Percentiles rank a stretch among this genome's conserved stretches.
Evolutionary conservation across 768 basidiomycete genomes (phyloP).

Genomic region (Cystofilobasidium ferigula): DNA sequence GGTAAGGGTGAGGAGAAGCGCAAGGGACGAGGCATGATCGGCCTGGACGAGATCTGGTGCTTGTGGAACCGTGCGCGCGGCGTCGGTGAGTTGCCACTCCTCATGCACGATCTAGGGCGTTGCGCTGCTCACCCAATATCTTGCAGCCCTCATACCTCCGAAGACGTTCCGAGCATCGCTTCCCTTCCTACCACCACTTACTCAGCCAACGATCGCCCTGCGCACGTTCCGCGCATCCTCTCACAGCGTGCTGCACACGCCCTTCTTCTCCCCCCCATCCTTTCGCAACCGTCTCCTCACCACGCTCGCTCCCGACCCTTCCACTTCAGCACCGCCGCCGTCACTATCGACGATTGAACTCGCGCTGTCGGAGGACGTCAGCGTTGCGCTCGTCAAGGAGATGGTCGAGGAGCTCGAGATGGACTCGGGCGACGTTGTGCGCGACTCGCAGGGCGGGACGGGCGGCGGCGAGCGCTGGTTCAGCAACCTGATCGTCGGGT

Average conservation of each 20-base stretch:
- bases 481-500: slow-evolving; percentile 33
- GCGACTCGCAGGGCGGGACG: slow-evolving; percentile 58
- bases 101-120: not conserved
- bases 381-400: slow-evolving; percentile 62
- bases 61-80: slow-evolving; percentile 90
- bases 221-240: slow-evolving; percentile 59
- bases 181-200: slow-evolving; percentile 55
- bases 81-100: slow-evolving; percentile 60
- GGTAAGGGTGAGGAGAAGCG: slow-evolving; percentile 26
- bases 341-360: slow-evolving; percentile 51
- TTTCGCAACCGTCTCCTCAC: slow-evolving; percentile 59
- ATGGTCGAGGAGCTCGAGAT: slow-evolving; percentile 64
- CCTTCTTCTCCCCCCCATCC: slow-evolving; percentile 55
- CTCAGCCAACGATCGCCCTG: slow-evolving; percentile 54
- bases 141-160: slow-evolving; percentile 74
- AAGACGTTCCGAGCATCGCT: slow-evolving; percentile 68
- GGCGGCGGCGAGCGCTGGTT: slow-evolving; percentile 53
- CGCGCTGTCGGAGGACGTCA: slow-evolving; percentile 57
- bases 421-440: slow-evolving; percentile 54
- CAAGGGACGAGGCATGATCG: slow-evolving; percentile 60
- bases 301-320: slow-evolving; percentile 41
- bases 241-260: slow-evolving; percentile 71
- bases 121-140: not conserved
- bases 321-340: not conserved
- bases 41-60: slow-evolving; percentile 87